Conservation (phyloP, 2,329 filamentous ascomycete genomes). For the Sclerotinia minor region DNA sequence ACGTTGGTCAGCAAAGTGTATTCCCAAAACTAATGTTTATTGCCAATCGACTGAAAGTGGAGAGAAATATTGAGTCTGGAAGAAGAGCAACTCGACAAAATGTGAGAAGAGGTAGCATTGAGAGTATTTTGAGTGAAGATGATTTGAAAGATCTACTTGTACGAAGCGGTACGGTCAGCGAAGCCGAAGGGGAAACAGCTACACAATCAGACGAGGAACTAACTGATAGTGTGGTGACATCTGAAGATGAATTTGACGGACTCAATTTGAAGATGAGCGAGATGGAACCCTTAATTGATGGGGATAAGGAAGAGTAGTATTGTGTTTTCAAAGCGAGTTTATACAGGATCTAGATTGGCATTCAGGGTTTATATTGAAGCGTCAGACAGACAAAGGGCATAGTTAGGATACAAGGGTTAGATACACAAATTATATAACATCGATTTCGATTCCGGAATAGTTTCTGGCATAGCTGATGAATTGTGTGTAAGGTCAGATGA, state of each 20-base stretch:
- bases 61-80: slow-evolving; percentile 65
- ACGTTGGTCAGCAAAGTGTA: slow-evolving; percentile 82
- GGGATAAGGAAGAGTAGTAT: slow-evolving; percentile 4
- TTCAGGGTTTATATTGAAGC: not conserved
- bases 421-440: not conserved
- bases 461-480: not conserved
- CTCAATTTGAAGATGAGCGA: slow-evolving; percentile 10
- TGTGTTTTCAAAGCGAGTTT: not conserved
- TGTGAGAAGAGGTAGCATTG: slow-evolving; percentile 53
- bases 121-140: slow-evolving; percentile 62
- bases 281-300: not conserved
- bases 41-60: slow-evolving; percentile 80
- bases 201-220: slow-evolving; percentile 40
- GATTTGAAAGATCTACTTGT: slow-evolving; percentile 54
- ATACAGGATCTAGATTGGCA: not conserved
- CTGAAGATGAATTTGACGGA: slow-evolving; percentile 32
- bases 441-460: not conserved
- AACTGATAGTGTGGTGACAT: slow-evolving; percentile 35
- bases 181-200: slow-evolving; percentile 40
- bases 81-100: slow-evolving; percentile 54
- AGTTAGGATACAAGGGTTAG: not conserved
- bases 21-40: slow-evolving; percentile 94
- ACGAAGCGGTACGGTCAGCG: slow-evolving; percentile 35
- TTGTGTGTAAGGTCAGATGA: not conserved
- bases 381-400: not conserved